Percentiles rank a stretch among this genome's conserved stretches.
phyloP scores from a whole-genome alignment of 164 flowering plant genomes.

The Sedum album region DNA sequence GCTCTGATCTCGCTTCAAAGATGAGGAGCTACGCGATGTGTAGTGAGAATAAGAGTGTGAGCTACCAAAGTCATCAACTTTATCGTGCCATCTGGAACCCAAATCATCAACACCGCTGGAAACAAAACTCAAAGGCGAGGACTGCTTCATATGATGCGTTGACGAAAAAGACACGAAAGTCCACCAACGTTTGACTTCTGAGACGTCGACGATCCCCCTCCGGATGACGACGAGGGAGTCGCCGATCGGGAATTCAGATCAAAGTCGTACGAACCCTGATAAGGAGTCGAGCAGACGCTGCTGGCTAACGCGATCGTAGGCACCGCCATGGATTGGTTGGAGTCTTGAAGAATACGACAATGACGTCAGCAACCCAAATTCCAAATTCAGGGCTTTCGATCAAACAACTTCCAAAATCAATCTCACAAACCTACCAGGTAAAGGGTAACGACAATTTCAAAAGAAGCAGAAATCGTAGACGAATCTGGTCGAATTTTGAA shows the following conservation, averaged over 20 bases:
- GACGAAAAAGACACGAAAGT: conserved; percentile 69
- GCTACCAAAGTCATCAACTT: conserved; percentile 60
- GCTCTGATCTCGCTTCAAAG: conserved; percentile 60
- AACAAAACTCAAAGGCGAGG: conserved; percentile 30
- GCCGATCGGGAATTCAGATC: conserved; percentile 47
- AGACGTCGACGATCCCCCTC: conserved; percentile 25
- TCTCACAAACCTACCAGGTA: background rate
- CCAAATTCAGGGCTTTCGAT: background rate
- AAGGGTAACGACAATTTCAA: background rate
- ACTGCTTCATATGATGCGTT: conserved; percentile 17
- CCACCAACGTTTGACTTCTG: conserved; percentile 63
- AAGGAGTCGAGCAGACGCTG: conserved; percentile 61
- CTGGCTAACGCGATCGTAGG: conserved; percentile 79
- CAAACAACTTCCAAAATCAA: background rate
- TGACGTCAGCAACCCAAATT: background rate
- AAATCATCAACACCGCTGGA: conserved; percentile 26
- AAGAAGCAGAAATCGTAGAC: background rate
- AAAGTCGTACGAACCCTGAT: conserved; percentile 50
- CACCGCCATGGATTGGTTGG: conserved; percentile 40
- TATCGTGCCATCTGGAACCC: conserved; percentile 20
- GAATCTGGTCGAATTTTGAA: background rate
- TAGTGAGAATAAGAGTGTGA: conserved; percentile 46
- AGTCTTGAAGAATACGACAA: background rate
- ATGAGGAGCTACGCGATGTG: conserved; percentile 34
- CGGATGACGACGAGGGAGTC: conserved; percentile 36